Percentiles rank a stretch among this genome's conserved stretches.
Evolutionary conservation across 2,329 filamentous ascomycete genomes (phyloP).

Genomic region (Aspergillus spinulosporus): DNA sequence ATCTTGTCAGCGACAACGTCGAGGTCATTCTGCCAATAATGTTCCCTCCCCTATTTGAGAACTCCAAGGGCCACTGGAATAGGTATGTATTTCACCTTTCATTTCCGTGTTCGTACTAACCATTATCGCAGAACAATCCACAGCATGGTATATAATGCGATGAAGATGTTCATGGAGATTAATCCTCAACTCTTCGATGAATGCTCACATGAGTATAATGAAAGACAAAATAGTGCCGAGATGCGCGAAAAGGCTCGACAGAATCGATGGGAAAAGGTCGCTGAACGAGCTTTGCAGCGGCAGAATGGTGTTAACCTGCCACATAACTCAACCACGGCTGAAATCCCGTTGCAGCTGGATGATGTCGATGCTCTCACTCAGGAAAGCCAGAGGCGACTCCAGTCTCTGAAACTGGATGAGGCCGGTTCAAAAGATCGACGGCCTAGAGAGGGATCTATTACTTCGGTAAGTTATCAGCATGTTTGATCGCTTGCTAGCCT

Average conservation of each 20-base stretch:
- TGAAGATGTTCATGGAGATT: slow-evolving; percentile 99
- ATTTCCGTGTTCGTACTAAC: slow-evolving; percentile 34
- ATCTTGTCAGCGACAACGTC: slow-evolving; percentile 97
- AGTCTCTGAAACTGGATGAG: slow-evolving; percentile 85
- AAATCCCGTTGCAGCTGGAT: slow-evolving; percentile 55
- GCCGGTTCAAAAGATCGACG: slow-evolving; percentile 54
- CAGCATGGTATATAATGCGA: slow-evolving; percentile 99
- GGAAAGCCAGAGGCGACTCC: slow-evolving; percentile 81
- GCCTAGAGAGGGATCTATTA: slow-evolving; percentile 45
- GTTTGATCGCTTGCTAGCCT: slow-evolving; percentile 28
- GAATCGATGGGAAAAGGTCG: slow-evolving; percentile 84
- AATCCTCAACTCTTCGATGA: slow-evolving; percentile 98
- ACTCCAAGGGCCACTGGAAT: slow-evolving; percentile 99
- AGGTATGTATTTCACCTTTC: slow-evolving; percentile 59
- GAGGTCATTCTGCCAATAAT: slow-evolving; percentile 98
- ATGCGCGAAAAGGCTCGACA: slow-evolving; percentile 78
- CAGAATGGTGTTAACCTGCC: slow-evolving; percentile 51
- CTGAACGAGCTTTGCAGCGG: slow-evolving; percentile 73
- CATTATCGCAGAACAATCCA: slow-evolving; percentile 78
- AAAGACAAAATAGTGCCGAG: slow-evolving; percentile 90
- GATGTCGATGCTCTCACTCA: slow-evolving; percentile 78
- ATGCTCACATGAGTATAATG: slow-evolving; percentile 96
- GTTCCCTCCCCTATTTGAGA: slow-evolving; percentile 98
- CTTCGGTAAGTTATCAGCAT: slow-evolving; percentile 30
- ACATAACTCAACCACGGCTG: slow-evolving; percentile 37